Percentiles rank a stretch among this genome's conserved stretches.
phyloP scores from a whole-genome alignment of 2,329 filamentous ascomycete species.

The Hypoxylon sp. region DNA sequence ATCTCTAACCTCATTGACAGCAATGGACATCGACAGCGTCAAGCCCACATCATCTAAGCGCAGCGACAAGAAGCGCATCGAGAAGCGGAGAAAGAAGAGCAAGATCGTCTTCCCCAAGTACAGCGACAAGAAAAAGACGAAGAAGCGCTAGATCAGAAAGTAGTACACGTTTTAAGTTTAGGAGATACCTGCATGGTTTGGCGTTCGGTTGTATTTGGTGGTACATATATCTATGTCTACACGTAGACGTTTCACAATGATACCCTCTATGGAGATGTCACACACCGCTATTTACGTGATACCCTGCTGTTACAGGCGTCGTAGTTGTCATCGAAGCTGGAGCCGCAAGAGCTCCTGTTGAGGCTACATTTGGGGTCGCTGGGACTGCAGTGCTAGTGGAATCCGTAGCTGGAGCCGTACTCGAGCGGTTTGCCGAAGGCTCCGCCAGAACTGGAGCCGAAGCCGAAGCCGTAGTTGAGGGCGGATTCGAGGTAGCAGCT shows the following conservation, averaged over 20 bases:
- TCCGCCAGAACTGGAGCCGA: neutral
- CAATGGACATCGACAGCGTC: constrained; percentile 71
- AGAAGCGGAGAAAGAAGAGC: constrained; percentile 70
- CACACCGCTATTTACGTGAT: constrained; percentile 26
- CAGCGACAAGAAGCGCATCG: constrained; percentile 66
- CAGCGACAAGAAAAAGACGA: constrained; percentile 65
- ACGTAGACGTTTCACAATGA: constrained; percentile 46
- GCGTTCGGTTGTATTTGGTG: constrained; percentile 49
- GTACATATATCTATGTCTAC: constrained; percentile 44
- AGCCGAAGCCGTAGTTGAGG: constrained; percentile 1
- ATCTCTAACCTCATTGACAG: constrained; percentile 48
- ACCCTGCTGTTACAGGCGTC: constrained; percentile 17
- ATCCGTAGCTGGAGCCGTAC: neutral
- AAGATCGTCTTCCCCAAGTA: constrained; percentile 74
- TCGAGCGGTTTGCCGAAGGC: neutral
- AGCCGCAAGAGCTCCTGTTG: constrained; percentile 18
- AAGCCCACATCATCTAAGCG: constrained; percentile 57
- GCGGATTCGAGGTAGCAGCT: constrained; percentile 4
- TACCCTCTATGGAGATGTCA: constrained; percentile 45
- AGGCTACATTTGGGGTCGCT: constrained; percentile 23
- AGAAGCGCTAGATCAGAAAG: constrained; percentile 48
- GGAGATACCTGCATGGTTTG: constrained; percentile 42
- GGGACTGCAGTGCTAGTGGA: constrained; percentile 14
- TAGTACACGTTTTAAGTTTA: neutral
- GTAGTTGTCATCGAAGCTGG: constrained; percentile 29